These are phyloP conservation scores for Sporisorium exsertum DNA, from an alignment of 1,284 basidiomycete genomes.

Conservation along the genomic window DNA sequence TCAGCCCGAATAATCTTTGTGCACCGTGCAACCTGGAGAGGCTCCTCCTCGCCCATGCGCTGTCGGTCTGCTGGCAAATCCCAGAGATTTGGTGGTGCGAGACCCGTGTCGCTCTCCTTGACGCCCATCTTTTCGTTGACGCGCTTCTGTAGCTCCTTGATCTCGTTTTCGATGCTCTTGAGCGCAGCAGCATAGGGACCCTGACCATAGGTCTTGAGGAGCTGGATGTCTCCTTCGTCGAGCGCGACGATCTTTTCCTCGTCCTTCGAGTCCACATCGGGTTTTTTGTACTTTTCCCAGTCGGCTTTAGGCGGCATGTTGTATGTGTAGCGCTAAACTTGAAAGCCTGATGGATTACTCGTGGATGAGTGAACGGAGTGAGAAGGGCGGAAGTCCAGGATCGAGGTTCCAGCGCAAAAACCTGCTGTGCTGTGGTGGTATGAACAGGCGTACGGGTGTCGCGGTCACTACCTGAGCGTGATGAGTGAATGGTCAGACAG, in stretches of 20 bases:
- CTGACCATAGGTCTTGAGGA: conserved; percentile 99
- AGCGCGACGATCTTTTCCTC: conserved; percentile 75
- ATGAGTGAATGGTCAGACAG: not conserved
- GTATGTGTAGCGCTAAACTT: conserved; percentile 7
- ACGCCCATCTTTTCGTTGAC: conserved; percentile 97
- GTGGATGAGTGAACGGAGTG: not conserved
- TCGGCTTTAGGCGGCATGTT: conserved; percentile 67
- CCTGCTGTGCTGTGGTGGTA: not conserved
- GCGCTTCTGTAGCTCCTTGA: conserved; percentile 95
- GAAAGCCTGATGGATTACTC: not conserved
- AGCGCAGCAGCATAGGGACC: conserved; percentile 92
- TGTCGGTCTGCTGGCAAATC: conserved; percentile 76
- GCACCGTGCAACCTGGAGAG: conserved; percentile 95
- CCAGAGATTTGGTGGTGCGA: conserved; percentile 96
- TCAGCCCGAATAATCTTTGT: conserved; percentile 89
- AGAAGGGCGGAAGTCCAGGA: not conserved
- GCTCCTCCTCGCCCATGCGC: conserved; percentile 91
- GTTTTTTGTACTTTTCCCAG: conserved; percentile 69
- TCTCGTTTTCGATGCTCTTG: conserved; percentile 90
- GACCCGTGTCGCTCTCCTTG: conserved; percentile 97
- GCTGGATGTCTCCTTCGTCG: conserved; percentile 98
- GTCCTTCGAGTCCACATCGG: conserved; percentile 62
- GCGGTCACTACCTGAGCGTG: not conserved
- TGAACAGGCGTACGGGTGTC: not conserved
- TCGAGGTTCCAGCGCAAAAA: not conserved